Conservation (phyloP, 2,329 filamentous ascomycete genomes). For the Pseudocercospora musae region DNA sequence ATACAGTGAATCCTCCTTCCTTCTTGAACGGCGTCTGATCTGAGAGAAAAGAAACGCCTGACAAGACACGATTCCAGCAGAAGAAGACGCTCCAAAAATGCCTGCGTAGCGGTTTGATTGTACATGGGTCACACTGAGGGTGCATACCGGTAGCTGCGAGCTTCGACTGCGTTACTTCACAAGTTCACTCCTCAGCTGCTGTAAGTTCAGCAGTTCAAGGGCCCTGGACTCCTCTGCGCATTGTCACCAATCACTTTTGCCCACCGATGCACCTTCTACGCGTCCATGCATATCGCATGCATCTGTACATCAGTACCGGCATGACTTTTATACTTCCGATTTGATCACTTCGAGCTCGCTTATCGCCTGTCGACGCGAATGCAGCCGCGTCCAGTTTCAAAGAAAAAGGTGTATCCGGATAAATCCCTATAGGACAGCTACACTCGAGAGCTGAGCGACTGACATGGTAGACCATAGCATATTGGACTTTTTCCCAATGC, state of each 20-base stretch:
- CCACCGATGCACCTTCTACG: not conserved
- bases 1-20: not conserved
- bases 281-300: not conserved
- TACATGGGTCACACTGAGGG: not conserved
- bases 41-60: not conserved
- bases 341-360: not conserved
- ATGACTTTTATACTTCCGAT: not conserved
- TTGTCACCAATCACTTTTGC: not conserved
- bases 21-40: not conserved
- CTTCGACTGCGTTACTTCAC: not conserved
- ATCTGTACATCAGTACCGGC: constrained; percentile 1
- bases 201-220: not conserved
- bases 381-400: not conserved
- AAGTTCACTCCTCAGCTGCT: not conserved
- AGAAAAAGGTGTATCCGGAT: not conserved
- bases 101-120: not conserved
- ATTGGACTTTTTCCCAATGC: not conserved
- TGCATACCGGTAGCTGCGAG: not conserved
- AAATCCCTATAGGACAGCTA: not conserved
- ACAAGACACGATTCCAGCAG: not conserved
- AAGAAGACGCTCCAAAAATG: not conserved
- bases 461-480: not conserved
- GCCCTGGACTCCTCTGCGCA: not conserved
- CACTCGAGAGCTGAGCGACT: not conserved
- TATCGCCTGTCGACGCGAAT: not conserved